Base-by-base conservation (phyloP, 352 stramenopile species). In the Hyaloperonospora arabidopsidis region DNA sequence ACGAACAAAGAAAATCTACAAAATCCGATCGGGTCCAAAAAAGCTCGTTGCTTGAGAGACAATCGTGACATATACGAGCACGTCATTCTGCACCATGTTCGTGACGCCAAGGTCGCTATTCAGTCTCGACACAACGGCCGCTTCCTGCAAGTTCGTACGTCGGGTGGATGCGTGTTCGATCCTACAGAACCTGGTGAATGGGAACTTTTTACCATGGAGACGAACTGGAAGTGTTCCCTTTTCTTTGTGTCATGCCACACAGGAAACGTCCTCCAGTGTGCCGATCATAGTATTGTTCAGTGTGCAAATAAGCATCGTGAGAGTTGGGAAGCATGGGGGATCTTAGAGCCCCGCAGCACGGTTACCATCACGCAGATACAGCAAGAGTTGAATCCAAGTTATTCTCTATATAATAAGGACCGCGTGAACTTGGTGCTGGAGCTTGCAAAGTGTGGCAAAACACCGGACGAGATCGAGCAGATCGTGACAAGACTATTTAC, bases 181-280 rank as follows among this genome's bases (percentile, higher is more conserved):
- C 34, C 45, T 2, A 71, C 63, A 29, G 32, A 68, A 15, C 40
- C 53, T 60, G 46, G 65, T 11, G 41, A 61, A 17, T 70, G 57
- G 54, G 65, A 71, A 38, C 52, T 58, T 22, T 76, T 76, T 45
- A 61, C 19, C 17, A 70, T 76, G 45, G 67, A 76, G 29, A 70
- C 60, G 25, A 60, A 67, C 28, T 45, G 43, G 6, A 22, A 50
- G 19, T 61, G 56, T 11, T 43, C 19, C 11, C 47, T 73, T 8
- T 67, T 64, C 52, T 76, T 73, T 36, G 61, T 72, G 17, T 76
- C 64, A 12, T 61, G 52, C 43, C 54, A 61, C 45, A 68, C 52
- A 28, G 61, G 64, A 2, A 65, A 62, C n/a, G 49, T 62, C 10
- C 61, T 73, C 25, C 25, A 29, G 25, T 29, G 25, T 29, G 25